phyloP scores from a whole-genome alignment of 208 protist genomes.

The Crithidia expoeki region DNA sequence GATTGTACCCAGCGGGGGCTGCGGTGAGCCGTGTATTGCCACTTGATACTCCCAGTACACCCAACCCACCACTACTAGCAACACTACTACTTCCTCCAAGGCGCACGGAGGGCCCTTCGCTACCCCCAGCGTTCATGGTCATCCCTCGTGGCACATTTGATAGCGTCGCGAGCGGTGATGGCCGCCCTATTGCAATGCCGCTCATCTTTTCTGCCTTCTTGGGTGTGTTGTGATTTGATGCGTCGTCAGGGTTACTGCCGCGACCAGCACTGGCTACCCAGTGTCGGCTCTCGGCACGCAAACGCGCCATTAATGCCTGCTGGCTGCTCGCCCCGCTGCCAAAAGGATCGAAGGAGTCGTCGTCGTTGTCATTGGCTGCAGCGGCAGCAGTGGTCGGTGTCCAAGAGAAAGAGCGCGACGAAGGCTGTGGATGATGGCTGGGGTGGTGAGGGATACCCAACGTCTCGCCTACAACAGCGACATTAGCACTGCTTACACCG shows the following conservation, averaged over 20 bases:
- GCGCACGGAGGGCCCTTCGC: not conserved
- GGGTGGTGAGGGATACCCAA: not conserved
- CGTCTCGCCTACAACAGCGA: not conserved
- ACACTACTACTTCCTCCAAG: no score
- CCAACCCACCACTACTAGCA: not conserved
- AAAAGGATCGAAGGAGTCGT: conserved; percentile 18
- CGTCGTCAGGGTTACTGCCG: not conserved
- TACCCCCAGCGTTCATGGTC: not conserved
- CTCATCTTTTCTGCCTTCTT: not conserved
- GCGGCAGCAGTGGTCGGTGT: not conserved
- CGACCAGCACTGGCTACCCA: conserved; percentile 1
- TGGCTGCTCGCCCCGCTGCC: conserved; percentile 12
- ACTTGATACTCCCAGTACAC: not conserved
- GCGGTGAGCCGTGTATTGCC: conserved; percentile 3
- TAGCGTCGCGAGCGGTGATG: conserved; percentile 2
- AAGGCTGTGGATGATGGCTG: not conserved
- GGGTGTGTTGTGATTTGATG: not conserved
- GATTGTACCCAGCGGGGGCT: conserved; percentile 9
- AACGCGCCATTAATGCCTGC: conserved; percentile 26
- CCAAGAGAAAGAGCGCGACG: not conserved
- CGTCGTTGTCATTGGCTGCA: not conserved
- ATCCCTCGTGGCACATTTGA: conserved; percentile 3
- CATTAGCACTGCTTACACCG: not conserved
- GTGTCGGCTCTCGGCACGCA: conserved; percentile 25
- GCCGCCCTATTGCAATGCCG: not conserved